A percentile compares a stretch with the other conserved stretches of the same genome.
These are phyloP conservation scores for Candida odintsovae DNA, from an alignment of 805 yeast species.

Conservation along the genomic window DNA sequence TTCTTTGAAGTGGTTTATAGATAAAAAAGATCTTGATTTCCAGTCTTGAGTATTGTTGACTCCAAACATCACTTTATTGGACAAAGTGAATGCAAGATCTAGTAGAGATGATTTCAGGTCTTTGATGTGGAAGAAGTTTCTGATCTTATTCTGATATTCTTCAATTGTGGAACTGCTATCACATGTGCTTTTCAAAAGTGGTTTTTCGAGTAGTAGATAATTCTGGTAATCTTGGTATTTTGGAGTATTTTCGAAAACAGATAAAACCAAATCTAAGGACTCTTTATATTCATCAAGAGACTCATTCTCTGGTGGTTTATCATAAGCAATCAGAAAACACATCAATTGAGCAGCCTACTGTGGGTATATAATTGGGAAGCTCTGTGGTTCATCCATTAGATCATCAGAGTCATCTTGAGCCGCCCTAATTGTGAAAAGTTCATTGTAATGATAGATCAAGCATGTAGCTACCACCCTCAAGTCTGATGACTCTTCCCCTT, in stretches of 20 bases:
- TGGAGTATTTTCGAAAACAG: background rate
- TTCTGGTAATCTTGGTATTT: slow-evolving; percentile 2
- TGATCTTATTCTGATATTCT: slow-evolving; percentile 1
- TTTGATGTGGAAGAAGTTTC: background rate
- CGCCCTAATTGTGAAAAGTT: slow-evolving; percentile 2
- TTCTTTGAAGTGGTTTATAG: slow-evolving; percentile 5
- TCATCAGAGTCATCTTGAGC: background rate
- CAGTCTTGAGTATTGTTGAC: slow-evolving; percentile 1
- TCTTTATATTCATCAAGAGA: slow-evolving; percentile 3
- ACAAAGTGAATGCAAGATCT: slow-evolving; percentile 3
- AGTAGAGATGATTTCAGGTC: slow-evolving; percentile 4
- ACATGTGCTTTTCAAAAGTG: background rate
- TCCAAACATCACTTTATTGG: slow-evolving; percentile 5
- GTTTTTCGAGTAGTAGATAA: slow-evolving; percentile 2
- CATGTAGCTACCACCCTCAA: slow-evolving; percentile 1
- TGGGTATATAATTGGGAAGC: slow-evolving; percentile 9
- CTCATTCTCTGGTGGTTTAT: background rate
- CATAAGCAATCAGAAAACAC: slow-evolving; percentile 6
- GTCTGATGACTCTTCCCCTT: slow-evolving; percentile 3
- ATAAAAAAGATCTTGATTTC: slow-evolving; percentile 5
- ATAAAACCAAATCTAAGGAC: background rate
- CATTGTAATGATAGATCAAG: slow-evolving; percentile 6
- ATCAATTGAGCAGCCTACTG: slow-evolving; percentile 9
- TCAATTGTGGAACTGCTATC: background rate
- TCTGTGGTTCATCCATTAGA: background rate